Percentiles rank a stretch among this genome's conserved stretches.
Conservation (phyloP, 306 rosid species). For the Cajanus cajan region DNA sequence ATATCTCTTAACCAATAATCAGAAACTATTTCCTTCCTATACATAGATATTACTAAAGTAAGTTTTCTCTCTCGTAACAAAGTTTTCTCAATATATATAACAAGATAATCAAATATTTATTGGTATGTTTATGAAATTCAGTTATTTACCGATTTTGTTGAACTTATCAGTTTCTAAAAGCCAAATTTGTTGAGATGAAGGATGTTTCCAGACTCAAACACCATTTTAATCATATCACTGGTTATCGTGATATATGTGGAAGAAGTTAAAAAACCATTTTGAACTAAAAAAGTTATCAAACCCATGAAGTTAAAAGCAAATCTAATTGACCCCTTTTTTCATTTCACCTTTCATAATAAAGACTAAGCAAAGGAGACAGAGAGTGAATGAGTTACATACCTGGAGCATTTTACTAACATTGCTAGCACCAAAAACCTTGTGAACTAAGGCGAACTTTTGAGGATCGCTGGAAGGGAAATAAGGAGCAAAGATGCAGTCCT, state of each 20-base stretch:
- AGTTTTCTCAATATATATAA: too few species aligned
- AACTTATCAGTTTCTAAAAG: too few species aligned
- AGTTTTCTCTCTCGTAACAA: too few species aligned
- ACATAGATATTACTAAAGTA: too few species aligned
- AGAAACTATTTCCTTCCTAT: too few species aligned
- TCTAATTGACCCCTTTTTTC: not conserved
- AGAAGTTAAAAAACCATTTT: not conserved
- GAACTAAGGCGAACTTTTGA: constrained; percentile 84
- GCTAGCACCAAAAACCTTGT: constrained; percentile 97
- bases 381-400: constrained; percentile 35
- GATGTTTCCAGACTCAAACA: too few species aligned
- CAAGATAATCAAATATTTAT: too few species aligned
- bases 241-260: not conserved
- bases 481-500: constrained; percentile 85
- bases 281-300: not conserved
- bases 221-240: not conserved
- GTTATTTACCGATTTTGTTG: too few species aligned
- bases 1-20: too few species aligned
- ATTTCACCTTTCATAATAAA: not conserved
- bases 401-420: constrained; percentile 92
- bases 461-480: constrained; percentile 89
- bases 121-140: too few species aligned
- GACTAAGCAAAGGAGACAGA: not conserved
- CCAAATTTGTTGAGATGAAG: too few species aligned
- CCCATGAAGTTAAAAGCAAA: not conserved